phyloP scores from a whole-genome alignment of 2,329 filamentous ascomycete genomes.

The Ceratocystis albifundus region DNA sequence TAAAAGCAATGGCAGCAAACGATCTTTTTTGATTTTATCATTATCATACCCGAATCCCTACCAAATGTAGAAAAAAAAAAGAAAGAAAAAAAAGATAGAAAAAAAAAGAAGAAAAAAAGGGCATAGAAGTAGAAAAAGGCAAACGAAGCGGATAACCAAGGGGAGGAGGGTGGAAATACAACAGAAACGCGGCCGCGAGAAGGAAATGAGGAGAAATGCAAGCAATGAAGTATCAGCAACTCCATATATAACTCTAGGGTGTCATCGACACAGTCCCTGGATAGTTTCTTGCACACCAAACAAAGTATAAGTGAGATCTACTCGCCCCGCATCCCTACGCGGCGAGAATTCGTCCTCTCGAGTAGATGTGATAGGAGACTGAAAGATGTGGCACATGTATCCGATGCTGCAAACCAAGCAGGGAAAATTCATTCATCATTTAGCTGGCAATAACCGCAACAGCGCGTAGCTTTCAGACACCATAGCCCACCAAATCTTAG shows the following conservation, averaged over 20 bases:
- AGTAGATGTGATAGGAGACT: background rate
- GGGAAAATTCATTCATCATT: background rate
- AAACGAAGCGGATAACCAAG: background rate
- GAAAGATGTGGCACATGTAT: background rate
- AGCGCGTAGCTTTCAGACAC: background rate
- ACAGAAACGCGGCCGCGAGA: background rate
- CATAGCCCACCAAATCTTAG: background rate
- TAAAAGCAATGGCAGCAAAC: slow-evolving; percentile 3
- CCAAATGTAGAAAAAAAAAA: background rate
- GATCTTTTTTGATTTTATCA: slow-evolving; percentile 13
- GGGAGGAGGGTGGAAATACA: background rate
- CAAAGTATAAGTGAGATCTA: slow-evolving; percentile 13
- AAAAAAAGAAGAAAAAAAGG: background rate
- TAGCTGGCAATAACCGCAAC: background rate
- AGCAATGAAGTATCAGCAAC: slow-evolving; percentile 18
- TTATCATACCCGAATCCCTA: slow-evolving; percentile 12
- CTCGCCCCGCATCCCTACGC: background rate
- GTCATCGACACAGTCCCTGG: background rate
- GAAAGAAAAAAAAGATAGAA: background rate
- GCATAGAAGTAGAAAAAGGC: background rate
- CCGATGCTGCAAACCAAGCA: background rate
- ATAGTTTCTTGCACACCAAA: slow-evolving; percentile 7
- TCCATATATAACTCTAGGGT: slow-evolving; percentile 14
- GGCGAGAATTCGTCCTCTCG: background rate
- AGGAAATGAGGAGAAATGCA: slow-evolving; percentile 20